A percentile compares a stretch with the other conserved stretches of the same genome.
These are phyloP conservation scores for Eustoma russellianum DNA, from an alignment of 257 asterid genomes.

Conservation along the genomic window DNA sequence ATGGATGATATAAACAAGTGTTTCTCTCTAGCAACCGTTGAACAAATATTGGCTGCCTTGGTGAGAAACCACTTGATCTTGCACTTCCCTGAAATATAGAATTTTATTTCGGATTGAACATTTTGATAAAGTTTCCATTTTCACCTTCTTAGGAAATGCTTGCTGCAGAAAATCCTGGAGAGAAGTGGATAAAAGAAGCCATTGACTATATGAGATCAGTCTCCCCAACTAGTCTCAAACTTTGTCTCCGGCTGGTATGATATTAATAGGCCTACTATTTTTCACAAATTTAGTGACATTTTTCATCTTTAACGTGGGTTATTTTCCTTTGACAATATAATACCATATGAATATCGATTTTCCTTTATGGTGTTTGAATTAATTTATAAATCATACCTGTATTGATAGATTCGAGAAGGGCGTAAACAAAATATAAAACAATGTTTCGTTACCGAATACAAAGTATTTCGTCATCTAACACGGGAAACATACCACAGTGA, in stretches of 20 bases:
- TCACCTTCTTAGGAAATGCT: too few relatives aligned
- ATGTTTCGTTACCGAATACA: slow-evolving; percentile 13
- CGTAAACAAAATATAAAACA: background rate
- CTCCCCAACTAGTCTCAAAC: slow-evolving; percentile 14
- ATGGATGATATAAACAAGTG: slow-evolving; percentile 5
- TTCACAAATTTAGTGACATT: too few relatives aligned
- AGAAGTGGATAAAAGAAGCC: too few relatives aligned
- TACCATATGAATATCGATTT: too few relatives aligned
- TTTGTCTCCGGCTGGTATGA: slow-evolving; percentile 11
- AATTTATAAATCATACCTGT: background rate
- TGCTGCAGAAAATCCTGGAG: too few relatives aligned
- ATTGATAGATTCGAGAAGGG: slow-evolving; percentile 13
- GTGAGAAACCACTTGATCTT: background rate
- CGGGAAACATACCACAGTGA: slow-evolving; percentile 7
- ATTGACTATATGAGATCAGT: too few relatives aligned
- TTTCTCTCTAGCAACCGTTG: slow-evolving; percentile 8
- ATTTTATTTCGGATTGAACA: too few relatives aligned
- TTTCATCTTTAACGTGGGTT: too few relatives aligned
- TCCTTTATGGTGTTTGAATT: too few relatives aligned
- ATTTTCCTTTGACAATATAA: background rate
- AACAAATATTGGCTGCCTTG: slow-evolving; percentile 9
- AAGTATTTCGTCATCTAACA: slow-evolving; percentile 1
- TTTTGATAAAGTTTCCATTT: too few relatives aligned
- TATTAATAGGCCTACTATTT: too few relatives aligned
- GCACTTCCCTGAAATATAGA: too few relatives aligned